Percentiles rank a stretch among this genome's conserved stretches.
Evolutionary conservation across 257 asterid genomes (phyloP).

Genomic region (Capsicum chinense): DNA sequence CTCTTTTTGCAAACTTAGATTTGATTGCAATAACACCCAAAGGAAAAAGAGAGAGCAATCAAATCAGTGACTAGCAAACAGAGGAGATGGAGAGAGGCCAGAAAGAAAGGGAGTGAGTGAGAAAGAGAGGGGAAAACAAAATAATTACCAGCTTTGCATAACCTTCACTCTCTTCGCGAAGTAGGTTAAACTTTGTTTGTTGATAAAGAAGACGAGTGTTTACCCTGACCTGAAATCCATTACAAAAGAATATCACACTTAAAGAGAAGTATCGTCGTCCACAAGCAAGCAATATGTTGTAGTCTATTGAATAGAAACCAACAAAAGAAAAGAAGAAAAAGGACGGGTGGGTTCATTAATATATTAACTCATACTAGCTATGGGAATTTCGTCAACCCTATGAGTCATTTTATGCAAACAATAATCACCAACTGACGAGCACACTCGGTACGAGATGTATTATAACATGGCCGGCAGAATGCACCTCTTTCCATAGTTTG

Average conservation of each 20-base stretch:
- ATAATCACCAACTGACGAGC: neutral
- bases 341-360: neutral
- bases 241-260: slow-evolving; percentile 8
- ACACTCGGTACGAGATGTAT: slow-evolving; percentile 12
- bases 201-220: slow-evolving; percentile 99
- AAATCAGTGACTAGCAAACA: neutral
- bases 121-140: neutral
- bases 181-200: slow-evolving; percentile 97
- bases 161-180: slow-evolving; percentile 99
- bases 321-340: slow-evolving; percentile 9
- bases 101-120: neutral
- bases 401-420: slow-evolving; percentile 10
- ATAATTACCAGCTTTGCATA: slow-evolving; percentile 91
- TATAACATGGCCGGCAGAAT: neutral
- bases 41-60: slow-evolving; percentile 29
- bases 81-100: neutral
- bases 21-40: slow-evolving; percentile 8
- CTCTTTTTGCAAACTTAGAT: slow-evolving; percentile 6
- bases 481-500: neutral
- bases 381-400: neutral
- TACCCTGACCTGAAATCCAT: slow-evolving; percentile 84
- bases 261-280: neutral
- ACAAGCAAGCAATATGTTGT: slow-evolving; percentile 18
- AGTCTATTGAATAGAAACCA: neutral
- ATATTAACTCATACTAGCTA: slow-evolving; percentile 17